Evolutionary conservation across 176 grass and related monocot species (phyloP), one percentile per base, ranked within the genome.

Genomic region (Rhynchospora breviuscula): DNA sequence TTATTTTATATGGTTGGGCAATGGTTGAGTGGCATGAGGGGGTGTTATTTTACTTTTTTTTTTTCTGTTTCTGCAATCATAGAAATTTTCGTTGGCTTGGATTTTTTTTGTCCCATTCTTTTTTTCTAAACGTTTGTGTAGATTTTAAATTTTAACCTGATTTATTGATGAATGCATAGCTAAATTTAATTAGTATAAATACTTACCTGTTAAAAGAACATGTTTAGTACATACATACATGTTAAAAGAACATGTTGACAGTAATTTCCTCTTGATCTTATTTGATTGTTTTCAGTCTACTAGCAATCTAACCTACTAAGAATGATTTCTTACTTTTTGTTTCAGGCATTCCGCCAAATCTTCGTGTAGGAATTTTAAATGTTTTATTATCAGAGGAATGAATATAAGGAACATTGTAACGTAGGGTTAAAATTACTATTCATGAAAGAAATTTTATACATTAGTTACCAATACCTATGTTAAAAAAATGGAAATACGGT

Each of bases 131-230:
- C 5, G 12, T 80, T 79, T 15, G 71, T 75, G 10, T 52, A 75
- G 71, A 53, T 75, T 75, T 75, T 78, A 78, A 51, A 78, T 75
- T 75, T 75, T 78, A 78, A 51, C 57, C 22, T 57, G 49, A 78
- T 56, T 54, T 56, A 78, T 57, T 56, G 21, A 56, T 56, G 51
- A 57, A 57, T 57, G 25, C 52, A 57, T 25, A 57, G 51, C 15
- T 29, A 56, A 76, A 54, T 76, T 76, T 25, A 46, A 75, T 52
- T 26, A 74, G 10, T 70, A 46, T 70, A 46, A 3, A 40, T 40
- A 40, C 35, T 40, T 40, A 40, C 10, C 2, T 51, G 10, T n/a
- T n/a, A n/a, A n/a, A n/a, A n/a, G n/a, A n/a, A n/a, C n/a, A n/a
- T n/a, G n/a, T n/a, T n/a, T n/a, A n/a, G n/a, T n/a, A n/a, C n/a